Conservation (phyloP, 2,329 filamentous ascomycete species). For the Macrophomina phaseolina region DNA sequence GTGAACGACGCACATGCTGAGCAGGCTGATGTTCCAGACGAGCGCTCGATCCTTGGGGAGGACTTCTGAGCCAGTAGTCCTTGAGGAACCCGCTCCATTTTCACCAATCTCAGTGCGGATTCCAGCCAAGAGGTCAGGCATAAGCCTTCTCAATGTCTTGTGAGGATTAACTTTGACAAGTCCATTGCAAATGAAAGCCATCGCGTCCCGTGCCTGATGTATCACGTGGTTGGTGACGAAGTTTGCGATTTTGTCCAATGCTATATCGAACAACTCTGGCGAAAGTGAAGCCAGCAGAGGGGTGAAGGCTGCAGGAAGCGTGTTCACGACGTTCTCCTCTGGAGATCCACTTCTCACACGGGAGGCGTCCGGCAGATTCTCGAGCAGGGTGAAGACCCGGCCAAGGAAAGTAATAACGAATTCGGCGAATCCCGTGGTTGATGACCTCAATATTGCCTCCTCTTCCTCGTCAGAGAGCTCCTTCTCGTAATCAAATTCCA, state of each 20-base stretch:
- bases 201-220: conserved; percentile 93
- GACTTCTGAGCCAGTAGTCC: conserved; percentile 91
- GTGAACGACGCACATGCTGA: conserved; percentile 98
- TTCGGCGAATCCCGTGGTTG: conserved; percentile 90
- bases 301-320: conserved; percentile 86
- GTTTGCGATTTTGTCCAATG: conserved; percentile 86
- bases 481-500: conserved; percentile 82
- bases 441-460: conserved; percentile 85
- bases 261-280: conserved; percentile 90
- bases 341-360: conserved; percentile 88
- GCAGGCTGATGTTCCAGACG: conserved; percentile 95
- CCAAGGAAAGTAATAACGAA: conserved; percentile 90
- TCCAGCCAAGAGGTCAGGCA: conserved; percentile 87
- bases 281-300: conserved; percentile 90
- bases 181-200: conserved; percentile 97
- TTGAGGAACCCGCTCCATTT: conserved; percentile 92
- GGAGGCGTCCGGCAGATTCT: conserved; percentile 91
- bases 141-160: conserved; percentile 87
- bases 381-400: conserved; percentile 91
- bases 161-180: conserved; percentile 94
- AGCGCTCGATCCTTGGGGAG: conserved; percentile 89
- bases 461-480: conserved; percentile 87
- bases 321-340: conserved; percentile 97
- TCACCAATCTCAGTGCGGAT: conserved; percentile 97
- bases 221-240: conserved; percentile 96